Evolutionary conservation across 257 asterid species (phyloP).

Genomic region (Przewalskia tangutica): DNA sequence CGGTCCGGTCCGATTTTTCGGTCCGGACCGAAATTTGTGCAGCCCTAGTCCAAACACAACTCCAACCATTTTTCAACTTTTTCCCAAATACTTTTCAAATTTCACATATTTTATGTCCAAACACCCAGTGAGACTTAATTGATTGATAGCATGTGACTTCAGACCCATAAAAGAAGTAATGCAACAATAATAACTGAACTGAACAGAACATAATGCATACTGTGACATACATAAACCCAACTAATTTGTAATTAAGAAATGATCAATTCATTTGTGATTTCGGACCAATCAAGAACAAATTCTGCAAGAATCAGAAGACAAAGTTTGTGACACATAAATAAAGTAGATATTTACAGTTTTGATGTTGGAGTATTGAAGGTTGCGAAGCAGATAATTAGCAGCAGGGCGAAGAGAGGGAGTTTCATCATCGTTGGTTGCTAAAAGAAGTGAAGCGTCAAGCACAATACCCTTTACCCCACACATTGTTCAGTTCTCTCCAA

Average conservation of each 20-base stretch:
- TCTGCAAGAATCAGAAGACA: not conserved
- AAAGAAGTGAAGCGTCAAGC: slow-evolving; percentile 43
- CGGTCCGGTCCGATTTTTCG: no score
- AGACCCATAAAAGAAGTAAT: not conserved
- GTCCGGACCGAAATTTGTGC: no score
- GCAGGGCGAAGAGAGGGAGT: slow-evolving; percentile 22
- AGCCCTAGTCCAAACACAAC: no score
- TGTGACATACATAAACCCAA: not conserved
- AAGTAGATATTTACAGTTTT: slow-evolving; percentile 25
- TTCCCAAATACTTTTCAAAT: no score
- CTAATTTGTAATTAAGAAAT: not conserved
- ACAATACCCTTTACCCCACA: slow-evolving; percentile 52
- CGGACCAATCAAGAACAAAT: not conserved
- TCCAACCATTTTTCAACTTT: no score
- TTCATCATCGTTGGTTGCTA: slow-evolving; percentile 22
- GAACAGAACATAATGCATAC: not conserved
- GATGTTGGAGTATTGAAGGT: slow-evolving; percentile 61
- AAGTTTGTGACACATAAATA: no score
- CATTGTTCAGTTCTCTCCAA: slow-evolving; percentile 19
- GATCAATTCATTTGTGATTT: not conserved
- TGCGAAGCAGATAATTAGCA: slow-evolving; percentile 57
- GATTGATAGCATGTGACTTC: not conserved
- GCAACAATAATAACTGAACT: not conserved
- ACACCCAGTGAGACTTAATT: not conserved
- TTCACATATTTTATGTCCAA: no score